Evolutionary conservation across 306 rosid genomes (phyloP), one percentile per base, ranked within the genome.

Genomic region (Parietaria judaica): DNA sequence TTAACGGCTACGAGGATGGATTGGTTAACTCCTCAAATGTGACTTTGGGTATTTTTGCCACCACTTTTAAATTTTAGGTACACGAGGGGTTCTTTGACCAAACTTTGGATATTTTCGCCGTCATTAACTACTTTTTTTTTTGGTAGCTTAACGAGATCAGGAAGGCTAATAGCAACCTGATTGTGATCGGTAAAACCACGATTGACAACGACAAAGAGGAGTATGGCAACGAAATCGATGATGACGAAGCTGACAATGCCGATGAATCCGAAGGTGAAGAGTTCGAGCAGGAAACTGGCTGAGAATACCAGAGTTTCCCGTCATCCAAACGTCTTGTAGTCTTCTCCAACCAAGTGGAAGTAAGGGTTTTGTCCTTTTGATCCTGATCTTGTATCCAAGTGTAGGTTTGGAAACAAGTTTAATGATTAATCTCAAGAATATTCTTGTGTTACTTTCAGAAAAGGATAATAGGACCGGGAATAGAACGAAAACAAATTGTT

Each of bases 211-310:
- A 83, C 51, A 87, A 88, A 66, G 98, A 88, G 70, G 92, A 91
- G 56, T 78, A 76, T 6, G 89, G 82, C 66, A 78, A 81, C 11
- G 97, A 85, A 47, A 89, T 80, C 0, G 88, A 79, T 6, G 88
- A 83, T 4, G 83, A 79, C 16, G 96, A 90, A 15, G 83, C 72
- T 0, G 97, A 87, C 78, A 83, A 87, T 66, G 96, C 79, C 56
- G 98, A 88, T 63, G 96, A 87, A 58, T 83, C 95, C 5, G 97
- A 87, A 58, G 96, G 89, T 4, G 97, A 91, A 80, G 96, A 91
- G 34, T 87, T 85, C 71, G 98, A 88, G 82, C 96, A 85, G 67
- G 98, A 91, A 85, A 85, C 96, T 34, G 80, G 86, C 65, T 91
- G 81, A 91, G 76, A 57, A 61, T 54, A 52, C 74, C 66, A 41